Conservation (phyloP, 805 yeast species). For the Suhomyces sp. region DNA sequence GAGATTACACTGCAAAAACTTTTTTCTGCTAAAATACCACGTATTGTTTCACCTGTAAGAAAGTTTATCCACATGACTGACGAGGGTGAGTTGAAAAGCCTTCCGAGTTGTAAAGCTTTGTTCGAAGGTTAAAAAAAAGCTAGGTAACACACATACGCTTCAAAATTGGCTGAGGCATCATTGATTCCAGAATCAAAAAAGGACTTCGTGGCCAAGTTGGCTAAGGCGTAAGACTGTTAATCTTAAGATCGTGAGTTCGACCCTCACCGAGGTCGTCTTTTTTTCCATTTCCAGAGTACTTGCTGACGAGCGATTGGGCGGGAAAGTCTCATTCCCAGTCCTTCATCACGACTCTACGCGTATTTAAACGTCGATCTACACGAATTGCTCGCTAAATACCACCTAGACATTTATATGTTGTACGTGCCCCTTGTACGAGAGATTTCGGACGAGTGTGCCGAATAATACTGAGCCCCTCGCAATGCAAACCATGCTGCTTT, state of each 20-base stretch:
- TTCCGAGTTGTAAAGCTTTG: too few species aligned
- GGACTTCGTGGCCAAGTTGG: conserved; percentile 9
- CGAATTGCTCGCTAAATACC: not conserved
- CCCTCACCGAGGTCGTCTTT: conserved; percentile 8
- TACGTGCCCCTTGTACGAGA: not conserved
- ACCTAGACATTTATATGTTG: not conserved
- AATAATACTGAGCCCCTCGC: too few species aligned
- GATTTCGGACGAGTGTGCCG: not conserved
- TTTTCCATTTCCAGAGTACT: not conserved
- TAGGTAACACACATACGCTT: too few species aligned
- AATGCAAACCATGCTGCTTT: not conserved
- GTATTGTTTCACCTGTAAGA: too few species aligned
- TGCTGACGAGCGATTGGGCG: too few species aligned
- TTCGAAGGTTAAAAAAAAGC: too few species aligned
- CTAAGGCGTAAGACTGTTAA: conserved; percentile 9
- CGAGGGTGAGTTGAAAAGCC: not conserved
- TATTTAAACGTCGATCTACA: not conserved
- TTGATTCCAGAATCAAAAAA: not conserved
- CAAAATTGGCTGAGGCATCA: too few species aligned
- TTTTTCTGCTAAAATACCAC: not conserved
- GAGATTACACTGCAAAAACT: not conserved
- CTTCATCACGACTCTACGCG: not conserved
- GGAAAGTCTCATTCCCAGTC: too few species aligned
- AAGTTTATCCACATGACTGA: not conserved
- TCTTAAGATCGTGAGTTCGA: conserved; percentile 9